Evolutionary conservation across 345 rosid genomes (phyloP).

Genomic region (Erodium maritimum): DNA sequence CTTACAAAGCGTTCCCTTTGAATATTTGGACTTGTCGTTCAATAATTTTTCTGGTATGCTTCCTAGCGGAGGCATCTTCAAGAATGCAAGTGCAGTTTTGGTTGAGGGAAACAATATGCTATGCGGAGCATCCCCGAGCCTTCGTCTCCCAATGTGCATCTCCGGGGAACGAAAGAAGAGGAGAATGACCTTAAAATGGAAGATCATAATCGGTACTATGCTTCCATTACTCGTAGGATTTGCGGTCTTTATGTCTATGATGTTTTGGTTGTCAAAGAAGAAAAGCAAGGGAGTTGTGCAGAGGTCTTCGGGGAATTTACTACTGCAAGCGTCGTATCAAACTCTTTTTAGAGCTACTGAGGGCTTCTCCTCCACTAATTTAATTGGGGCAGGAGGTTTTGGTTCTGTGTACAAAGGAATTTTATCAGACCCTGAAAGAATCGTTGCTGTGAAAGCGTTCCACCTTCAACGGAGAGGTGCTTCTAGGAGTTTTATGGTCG

Average conservation of each 20-base stretch:
- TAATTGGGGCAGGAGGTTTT: conserved; percentile 18
- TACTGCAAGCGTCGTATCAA: conserved; percentile 1
- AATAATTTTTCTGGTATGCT: conserved; percentile 9
- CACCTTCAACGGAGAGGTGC: conserved; percentile 28
- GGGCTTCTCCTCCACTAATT: conserved; percentile 14
- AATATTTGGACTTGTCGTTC: conserved; percentile 11
- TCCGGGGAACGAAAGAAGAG: neutral
- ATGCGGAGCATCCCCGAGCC: conserved; percentile 4
- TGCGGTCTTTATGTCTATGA: neutral
- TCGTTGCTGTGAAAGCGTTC: conserved; percentile 26
- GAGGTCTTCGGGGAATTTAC: neutral
- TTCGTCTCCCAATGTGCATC: conserved; percentile 2
- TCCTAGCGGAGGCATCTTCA: conserved; percentile 7
- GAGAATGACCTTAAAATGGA: neutral
- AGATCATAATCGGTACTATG: neutral
- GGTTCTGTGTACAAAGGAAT: conserved; percentile 19
- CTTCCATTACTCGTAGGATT: neutral
- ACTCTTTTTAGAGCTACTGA: conserved; percentile 11
- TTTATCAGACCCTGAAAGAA: conserved; percentile 5
- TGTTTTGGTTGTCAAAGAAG: neutral
- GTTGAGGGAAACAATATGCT: conserved; percentile 6
- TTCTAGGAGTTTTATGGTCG: conserved; percentile 32
- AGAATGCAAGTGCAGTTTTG: conserved; percentile 1
- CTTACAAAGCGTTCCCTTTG: neutral
- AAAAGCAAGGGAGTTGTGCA: neutral